Evolutionary conservation across 768 basidiomycete species (phyloP).

Genomic region (Cubamyces sp.): DNA sequence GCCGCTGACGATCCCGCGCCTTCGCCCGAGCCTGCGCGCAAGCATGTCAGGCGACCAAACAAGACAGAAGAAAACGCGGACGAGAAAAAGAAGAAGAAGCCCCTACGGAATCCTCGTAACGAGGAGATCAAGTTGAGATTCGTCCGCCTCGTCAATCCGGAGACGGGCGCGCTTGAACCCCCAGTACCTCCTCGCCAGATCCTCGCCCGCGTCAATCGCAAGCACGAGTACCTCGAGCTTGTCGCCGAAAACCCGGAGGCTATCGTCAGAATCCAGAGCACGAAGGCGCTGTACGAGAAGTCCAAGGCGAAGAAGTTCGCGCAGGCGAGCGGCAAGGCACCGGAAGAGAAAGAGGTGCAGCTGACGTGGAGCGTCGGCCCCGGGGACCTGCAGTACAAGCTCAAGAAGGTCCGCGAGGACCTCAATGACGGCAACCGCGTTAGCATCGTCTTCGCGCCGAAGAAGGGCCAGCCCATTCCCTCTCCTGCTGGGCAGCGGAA

Average conservation of each 20-base stretch:
- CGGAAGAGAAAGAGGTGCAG: conserved; percentile 67
- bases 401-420: conserved; percentile 58
- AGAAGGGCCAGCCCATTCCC: conserved; percentile 47
- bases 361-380: conserved; percentile 66
- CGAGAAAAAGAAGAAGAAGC: background rate
- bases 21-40: too few relatives aligned
- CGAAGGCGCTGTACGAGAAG: conserved; percentile 45
- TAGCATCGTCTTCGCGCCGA: conserved; percentile 57
- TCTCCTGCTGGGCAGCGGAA: conserved; percentile 43
- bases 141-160: conserved; percentile 54
- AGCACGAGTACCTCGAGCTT: conserved; percentile 57
- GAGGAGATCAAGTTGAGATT: conserved; percentile 45
- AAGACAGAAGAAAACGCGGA: background rate
- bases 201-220: conserved; percentile 47
- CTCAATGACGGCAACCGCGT: conserved; percentile 64
- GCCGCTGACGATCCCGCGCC: too few relatives aligned
- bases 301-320: conserved; percentile 41
- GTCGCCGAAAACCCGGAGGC: conserved; percentile 52
- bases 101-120: conserved; percentile 33
- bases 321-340: conserved; percentile 29
- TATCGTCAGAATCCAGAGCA: conserved; percentile 62
- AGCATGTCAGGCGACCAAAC: background rate
- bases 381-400: conserved; percentile 68
- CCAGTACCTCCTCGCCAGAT: conserved; percentile 45
- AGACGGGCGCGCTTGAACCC: conserved; percentile 43